Evolutionary conservation across 169 alveolate genomes (phyloP).

Genomic region (Eimeria sp.): DNA sequence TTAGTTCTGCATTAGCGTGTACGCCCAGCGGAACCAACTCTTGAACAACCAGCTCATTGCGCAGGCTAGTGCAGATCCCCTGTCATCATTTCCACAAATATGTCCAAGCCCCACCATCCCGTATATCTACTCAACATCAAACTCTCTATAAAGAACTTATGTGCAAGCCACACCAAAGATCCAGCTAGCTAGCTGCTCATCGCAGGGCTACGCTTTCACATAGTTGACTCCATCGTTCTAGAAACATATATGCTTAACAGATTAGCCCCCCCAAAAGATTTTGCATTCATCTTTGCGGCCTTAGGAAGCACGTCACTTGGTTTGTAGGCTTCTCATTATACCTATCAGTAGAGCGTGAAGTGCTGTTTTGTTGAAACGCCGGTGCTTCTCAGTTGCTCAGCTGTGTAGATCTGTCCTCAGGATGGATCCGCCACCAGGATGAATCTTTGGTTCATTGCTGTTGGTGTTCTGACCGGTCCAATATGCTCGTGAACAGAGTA

Average conservation of each 20-base stretch:
- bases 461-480: neutral
- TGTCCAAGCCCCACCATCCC: neutral
- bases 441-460: neutral
- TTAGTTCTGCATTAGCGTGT: neutral
- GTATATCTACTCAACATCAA: neutral
- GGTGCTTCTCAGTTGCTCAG: neutral
- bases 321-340: neutral
- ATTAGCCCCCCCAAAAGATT: neutral
- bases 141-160: neutral
- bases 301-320: neutral
- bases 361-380: neutral
- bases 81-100: neutral
- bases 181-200: conserved; percentile 30
- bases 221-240: neutral
- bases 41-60: neutral
- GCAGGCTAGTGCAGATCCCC: neutral
- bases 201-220: neutral
- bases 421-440: no score
- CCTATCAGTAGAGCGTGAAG: neutral
- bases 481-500: neutral
- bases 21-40: neutral
- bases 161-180: neutral
- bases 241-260: neutral
- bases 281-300: neutral
- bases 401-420: no score